Evolutionary conservation across 2,329 filamentous ascomycete genomes (phyloP).

Genomic region (Scedosporium minutisporum): DNA sequence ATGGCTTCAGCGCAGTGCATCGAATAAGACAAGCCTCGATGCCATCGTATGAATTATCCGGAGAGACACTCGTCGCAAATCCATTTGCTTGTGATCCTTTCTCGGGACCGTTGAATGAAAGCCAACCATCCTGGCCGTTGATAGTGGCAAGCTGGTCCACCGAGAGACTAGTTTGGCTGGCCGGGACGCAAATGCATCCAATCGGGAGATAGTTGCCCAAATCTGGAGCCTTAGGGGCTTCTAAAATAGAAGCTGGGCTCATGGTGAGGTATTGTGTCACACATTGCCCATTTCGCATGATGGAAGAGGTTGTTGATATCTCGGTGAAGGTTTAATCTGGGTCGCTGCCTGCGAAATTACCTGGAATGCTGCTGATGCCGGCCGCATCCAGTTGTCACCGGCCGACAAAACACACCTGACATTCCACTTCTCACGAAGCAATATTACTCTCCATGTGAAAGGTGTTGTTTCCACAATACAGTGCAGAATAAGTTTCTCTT

Average conservation of each 20-base stretch:
- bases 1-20: constrained; percentile 14
- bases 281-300: background rate
- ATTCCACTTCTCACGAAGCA: too few species aligned
- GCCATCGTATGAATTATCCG: background rate
- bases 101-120: background rate
- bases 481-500: too few species aligned
- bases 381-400: background rate
- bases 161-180: background rate
- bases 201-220: background rate
- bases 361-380: background rate
- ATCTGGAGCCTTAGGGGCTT: background rate
- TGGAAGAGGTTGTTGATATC: too few species aligned
- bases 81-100: background rate
- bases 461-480: too few species aligned
- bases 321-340: too few species aligned
- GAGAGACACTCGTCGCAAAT: too few species aligned
- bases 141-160: background rate
- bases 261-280: background rate
- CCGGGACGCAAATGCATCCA: background rate
- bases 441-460: too few species aligned
- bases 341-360: too few species aligned
- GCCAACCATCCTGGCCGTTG: background rate
- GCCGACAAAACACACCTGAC: too few species aligned
- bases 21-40: constrained; percentile 21
- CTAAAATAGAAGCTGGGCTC: background rate